Evolutionary conservation across 352 stramenopile species (phyloP).

Genomic region (Phytopythium mirpurense): DNA sequence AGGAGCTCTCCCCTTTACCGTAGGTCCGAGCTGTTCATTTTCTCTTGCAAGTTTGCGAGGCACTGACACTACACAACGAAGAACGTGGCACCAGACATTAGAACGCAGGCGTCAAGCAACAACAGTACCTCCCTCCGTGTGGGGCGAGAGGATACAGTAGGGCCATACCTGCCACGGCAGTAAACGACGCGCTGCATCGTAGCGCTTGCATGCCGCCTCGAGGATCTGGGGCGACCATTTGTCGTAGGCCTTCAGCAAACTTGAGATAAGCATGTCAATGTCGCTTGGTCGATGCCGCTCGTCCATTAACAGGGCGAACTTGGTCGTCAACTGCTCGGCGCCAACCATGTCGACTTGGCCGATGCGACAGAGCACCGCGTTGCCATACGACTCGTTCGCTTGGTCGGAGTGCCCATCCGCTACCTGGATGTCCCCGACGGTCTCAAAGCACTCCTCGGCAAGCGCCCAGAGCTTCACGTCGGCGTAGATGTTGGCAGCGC

Average conservation of each 20-base stretch:
- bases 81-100: background rate
- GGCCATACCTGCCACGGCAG: slow-evolving; percentile 56
- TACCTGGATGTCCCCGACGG: slow-evolving; percentile 42
- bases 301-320: slow-evolving; percentile 30
- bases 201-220: slow-evolving; percentile 42
- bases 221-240: slow-evolving; percentile 52
- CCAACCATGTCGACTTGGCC: slow-evolving; percentile 48
- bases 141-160: too few species aligned
- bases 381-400: slow-evolving; percentile 51
- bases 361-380: slow-evolving; percentile 58
- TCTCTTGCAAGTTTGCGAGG: slow-evolving; percentile 43
- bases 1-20: slow-evolving; percentile 20
- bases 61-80: slow-evolving; percentile 35
- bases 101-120: background rate
- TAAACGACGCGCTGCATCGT: slow-evolving; percentile 35
- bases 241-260: slow-evolving; percentile 46
- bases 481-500: slow-evolving; percentile 44
- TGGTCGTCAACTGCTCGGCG: slow-evolving; percentile 43
- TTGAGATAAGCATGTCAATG: slow-evolving; percentile 48
- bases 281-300: slow-evolving; percentile 30
- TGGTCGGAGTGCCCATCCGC: slow-evolving; percentile 22
- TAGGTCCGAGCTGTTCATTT: slow-evolving; percentile 45
- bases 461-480: slow-evolving; percentile 45
- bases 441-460: slow-evolving; percentile 52
- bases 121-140: too few species aligned